phyloP scores from a whole-genome alignment of 108 stramenopile species.

The Poteriospumella lacustris region DNA sequence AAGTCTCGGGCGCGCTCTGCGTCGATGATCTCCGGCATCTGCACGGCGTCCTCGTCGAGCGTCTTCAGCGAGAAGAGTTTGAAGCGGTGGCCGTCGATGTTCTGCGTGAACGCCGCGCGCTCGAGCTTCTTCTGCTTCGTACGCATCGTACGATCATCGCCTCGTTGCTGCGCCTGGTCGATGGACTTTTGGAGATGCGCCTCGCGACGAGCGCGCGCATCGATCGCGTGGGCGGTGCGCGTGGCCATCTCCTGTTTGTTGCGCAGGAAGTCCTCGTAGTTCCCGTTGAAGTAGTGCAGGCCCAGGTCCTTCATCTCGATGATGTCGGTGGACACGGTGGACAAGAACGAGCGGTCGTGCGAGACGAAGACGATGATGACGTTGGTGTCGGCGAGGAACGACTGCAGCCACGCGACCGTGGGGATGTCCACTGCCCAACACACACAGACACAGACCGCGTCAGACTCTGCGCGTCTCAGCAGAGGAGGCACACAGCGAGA shows the following conservation, averaged over 20 bases:
- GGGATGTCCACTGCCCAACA: conserved; percentile 1
- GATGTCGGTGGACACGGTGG: background rate
- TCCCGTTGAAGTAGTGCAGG: conserved; percentile 1
- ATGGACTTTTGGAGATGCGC: background rate
- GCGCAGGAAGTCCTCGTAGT: background rate
- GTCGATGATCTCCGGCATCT: background rate
- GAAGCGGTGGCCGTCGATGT: background rate
- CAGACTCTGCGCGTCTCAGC: background rate
- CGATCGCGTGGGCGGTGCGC: background rate
- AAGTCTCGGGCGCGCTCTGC: background rate
- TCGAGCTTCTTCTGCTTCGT: background rate
- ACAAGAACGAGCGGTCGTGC: conserved; percentile 18
- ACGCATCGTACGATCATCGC: background rate
- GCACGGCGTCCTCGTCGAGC: background rate
- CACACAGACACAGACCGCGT: background rate
- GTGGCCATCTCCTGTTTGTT: background rate
- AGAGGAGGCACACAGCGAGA: no score
- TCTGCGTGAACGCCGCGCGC: background rate
- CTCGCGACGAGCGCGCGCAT: conserved; percentile 15
- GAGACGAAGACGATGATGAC: conserved; percentile 3
- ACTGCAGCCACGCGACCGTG: conserved; percentile 5
- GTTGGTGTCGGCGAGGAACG: background rate
- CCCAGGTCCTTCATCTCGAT: background rate
- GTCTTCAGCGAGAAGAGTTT: background rate
- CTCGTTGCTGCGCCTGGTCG: background rate